Base-by-base conservation (phyloP, 345 rosid genomes). In the Garcia nutans region DNA sequence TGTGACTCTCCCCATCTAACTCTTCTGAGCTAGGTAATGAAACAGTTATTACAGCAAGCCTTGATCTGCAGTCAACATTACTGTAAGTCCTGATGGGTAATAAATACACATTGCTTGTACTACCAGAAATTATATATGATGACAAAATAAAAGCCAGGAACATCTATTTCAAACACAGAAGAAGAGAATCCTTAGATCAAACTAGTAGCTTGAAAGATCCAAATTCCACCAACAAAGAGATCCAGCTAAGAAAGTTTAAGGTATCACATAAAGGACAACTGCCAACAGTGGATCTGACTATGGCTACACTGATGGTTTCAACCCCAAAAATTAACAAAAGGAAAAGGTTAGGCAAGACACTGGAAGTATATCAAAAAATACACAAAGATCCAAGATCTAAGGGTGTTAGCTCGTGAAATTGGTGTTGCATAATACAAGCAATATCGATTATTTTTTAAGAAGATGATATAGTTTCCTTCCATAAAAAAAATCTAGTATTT, bases 41-140 rank as follows among this genome's bases (percentile, higher is more conserved):
- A 76, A 93, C 86, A 70, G 85, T 89, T 73, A 90, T 85, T 67
- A 87, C 84, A 7, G 99, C 96, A 73, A 96, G 98, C 85, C 88
- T 86, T 52, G 89, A 89, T 80, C 99, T 96, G 87, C 87, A 86
- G 31, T 10, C 10, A 63, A 71, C 33, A 37, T 11, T 60, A 72
- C 8, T 6, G 8, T 65, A 16, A 71, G 55, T 56, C 70, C 42
- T 12, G 10, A n/a, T 26, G 41, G 31, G 19, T 26, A 76, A 47
- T 26, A 52, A 65, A 54, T 47, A 52, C 16, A 15, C 12, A 60
- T 2, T 1, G 24, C 42, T 33, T 75, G 22, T 42, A 15, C 9
- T 5, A 10, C 33, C 26, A 52, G 19, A 56, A 50, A n/a, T 33
- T 16, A 2, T 37, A 37, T 19, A 31, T 10, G 15, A 56, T 17